Evolutionary conservation across 78 protist species (phyloP), one percentile per base, ranked within the genome.

Genomic region (Trichosphaerium sp.): DNA sequence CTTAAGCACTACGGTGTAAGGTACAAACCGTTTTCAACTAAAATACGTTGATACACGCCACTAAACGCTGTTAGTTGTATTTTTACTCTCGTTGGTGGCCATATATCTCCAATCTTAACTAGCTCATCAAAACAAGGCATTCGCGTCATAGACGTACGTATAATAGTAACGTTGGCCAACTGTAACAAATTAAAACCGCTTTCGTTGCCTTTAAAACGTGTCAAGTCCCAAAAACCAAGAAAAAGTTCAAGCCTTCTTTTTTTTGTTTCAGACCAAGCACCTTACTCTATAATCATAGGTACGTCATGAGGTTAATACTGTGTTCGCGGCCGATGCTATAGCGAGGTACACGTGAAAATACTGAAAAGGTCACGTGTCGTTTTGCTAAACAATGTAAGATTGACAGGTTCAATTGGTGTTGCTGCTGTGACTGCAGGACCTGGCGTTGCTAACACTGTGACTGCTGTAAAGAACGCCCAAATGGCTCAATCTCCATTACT

Each of bases 341-440:
- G 47, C 31, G n/a, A n/a, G n/a, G n/a, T n/a, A n/a, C n/a, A n/a
- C n/a, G n/a, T n/a, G n/a, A n/a, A n/a, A n/a, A n/a, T n/a, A n/a
- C n/a, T n/a, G n/a, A n/a, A n/a, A n/a, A n/a, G n/a, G n/a, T n/a
- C n/a, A n/a, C n/a, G n/a, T n/a, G n/a, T n/a, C n/a, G n/a, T n/a
- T n/a, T n/a, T n/a, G n/a, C n/a, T n/a, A n/a, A n/a, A n/a, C n/a
- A n/a, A n/a, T 1, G 75, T 67, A 23, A 83, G 92, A 35, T 35
- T 87, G 54, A 55, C 82, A 7, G 92, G 92, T 49, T 39, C 56
- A 11, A 82, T 82, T 40, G 92, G 92, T 32, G 86, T 87, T 12
- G 88, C 92, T 8, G 79, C 52, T 15, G 88, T 87, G 15, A 87
- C 92, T 15, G 92, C 92, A 1, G 92, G 92, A 0, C 92, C 92